Percentiles rank a stretch among this genome's conserved stretches.
Conservation (phyloP, 2,329 filamentous ascomycete species). For the Phaeosphaeriaceae sp. region DNA sequence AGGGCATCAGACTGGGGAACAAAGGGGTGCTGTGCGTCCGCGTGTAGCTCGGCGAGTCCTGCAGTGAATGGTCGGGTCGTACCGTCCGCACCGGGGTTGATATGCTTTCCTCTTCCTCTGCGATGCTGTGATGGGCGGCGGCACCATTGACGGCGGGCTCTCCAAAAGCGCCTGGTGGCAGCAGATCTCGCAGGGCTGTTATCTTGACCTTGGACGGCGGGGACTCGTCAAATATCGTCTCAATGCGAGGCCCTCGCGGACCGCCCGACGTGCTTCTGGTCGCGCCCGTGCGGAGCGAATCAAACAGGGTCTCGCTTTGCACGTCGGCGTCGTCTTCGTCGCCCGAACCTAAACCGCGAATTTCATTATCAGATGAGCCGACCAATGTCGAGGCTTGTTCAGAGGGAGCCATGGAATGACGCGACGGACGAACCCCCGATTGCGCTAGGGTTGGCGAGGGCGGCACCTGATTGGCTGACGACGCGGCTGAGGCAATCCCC, state of each 20-base stretch:
- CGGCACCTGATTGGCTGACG: slow-evolving; percentile 41
- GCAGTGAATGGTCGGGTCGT: slow-evolving; percentile 45
- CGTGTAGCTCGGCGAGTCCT: slow-evolving; percentile 44
- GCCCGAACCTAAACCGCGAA: slow-evolving; percentile 68
- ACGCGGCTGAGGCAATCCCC: slow-evolving; percentile 36
- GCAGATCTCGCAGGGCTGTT: slow-evolving; percentile 56
- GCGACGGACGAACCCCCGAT: slow-evolving; percentile 52
- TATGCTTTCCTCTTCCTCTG: slow-evolving; percentile 59
- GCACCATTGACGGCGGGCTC: slow-evolving; percentile 42
- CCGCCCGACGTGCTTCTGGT: slow-evolving; percentile 69
- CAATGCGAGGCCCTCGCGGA: slow-evolving; percentile 73
- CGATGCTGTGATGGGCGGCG: slow-evolving; percentile 53
- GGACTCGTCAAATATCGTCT: slow-evolving; percentile 83
- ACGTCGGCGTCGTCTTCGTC: slow-evolving; percentile 82
- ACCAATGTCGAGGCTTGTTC: slow-evolving; percentile 70
- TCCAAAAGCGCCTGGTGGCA: slow-evolving; percentile 55
- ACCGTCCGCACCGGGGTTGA: slow-evolving; percentile 56
- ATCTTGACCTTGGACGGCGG: slow-evolving; percentile 58
- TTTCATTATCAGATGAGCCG: slow-evolving; percentile 71
- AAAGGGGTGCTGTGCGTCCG: slow-evolving; percentile 42
- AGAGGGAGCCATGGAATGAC: slow-evolving; percentile 63
- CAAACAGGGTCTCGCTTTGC: slow-evolving; percentile 78
- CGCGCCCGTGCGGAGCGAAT: slow-evolving; percentile 75
- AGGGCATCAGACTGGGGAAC: slow-evolving; percentile 50
- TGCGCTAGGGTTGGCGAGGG: slow-evolving; percentile 45